Evolutionary conservation across 1,139 yeast genomes (phyloP).

Genomic region (Debaryomyces nepalensis): DNA sequence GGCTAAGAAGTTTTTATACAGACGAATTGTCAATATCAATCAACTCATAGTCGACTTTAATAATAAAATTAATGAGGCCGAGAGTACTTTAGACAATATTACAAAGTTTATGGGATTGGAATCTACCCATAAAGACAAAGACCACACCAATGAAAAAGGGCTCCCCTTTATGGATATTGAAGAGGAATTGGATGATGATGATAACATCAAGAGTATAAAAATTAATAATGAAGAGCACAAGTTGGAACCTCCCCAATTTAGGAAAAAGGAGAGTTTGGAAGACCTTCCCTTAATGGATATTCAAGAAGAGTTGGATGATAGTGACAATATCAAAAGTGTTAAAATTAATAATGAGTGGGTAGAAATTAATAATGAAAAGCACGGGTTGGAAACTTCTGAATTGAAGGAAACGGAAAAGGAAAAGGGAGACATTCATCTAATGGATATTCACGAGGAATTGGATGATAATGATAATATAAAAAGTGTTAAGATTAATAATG

Average conservation of each 20-base stretch:
- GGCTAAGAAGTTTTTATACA: conserved; percentile 51
- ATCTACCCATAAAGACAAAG: conserved; percentile 23
- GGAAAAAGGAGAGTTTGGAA: conserved; percentile 12
- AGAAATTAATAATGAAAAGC: conserved; percentile 31
- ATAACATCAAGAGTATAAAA: conserved; percentile 55
- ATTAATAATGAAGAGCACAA: conserved; percentile 30
- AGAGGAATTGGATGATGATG: conserved; percentile 85
- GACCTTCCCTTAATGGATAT: conserved; percentile 71
- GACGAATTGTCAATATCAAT: conserved; percentile 41
- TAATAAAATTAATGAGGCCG: conserved; percentile 49
- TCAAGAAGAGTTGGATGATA: conserved; percentile 82
- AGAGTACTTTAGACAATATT: conserved; percentile 39
- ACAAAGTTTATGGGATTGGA: conserved; percentile 27
- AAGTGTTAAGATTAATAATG: conserved; percentile 35
- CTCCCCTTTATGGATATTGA: conserved; percentile 75
- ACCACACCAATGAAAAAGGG: conserved; percentile 43
- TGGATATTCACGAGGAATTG: conserved; percentile 85
- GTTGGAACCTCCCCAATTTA: no score
- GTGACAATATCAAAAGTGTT: conserved; percentile 62
- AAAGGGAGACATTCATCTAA: conserved; percentile 25
- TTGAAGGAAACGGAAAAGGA: conserved; percentile 43
- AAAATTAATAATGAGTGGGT: conserved; percentile 41
- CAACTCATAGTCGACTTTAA: conserved; percentile 43
- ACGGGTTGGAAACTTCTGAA: conserved; percentile 19
- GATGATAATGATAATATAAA: conserved; percentile 79